Conservation (phyloP, 1,139 yeast genomes). For the Pneumocystis sp. region DNA sequence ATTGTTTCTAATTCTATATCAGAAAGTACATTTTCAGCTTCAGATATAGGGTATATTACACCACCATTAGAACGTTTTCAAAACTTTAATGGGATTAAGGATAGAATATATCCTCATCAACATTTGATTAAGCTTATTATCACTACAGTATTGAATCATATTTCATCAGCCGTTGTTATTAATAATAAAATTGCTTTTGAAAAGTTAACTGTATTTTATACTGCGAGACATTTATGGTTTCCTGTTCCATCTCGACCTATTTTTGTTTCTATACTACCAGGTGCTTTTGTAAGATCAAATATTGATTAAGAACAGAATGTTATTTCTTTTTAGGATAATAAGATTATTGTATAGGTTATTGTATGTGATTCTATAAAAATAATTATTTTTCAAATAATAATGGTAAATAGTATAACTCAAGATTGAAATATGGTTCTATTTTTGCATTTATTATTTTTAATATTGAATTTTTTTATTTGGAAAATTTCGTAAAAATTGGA, state of each 20-base stretch:
- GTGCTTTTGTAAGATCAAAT: not conserved
- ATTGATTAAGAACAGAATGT: not conserved
- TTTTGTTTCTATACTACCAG: not conserved
- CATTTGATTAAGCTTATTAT: not conserved
- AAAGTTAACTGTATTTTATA: not conserved
- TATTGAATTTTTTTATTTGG: not conserved
- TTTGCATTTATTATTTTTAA: not conserved
- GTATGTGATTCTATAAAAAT: not conserved
- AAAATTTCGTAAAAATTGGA: not conserved
- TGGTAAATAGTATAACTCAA: not conserved
- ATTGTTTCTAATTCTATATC: not conserved
- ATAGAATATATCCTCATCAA: not conserved
- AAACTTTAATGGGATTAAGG: not conserved
- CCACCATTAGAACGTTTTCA: not conserved
- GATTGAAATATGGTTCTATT: not conserved
- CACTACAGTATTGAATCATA: not conserved
- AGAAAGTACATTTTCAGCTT: not conserved
- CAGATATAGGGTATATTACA: not conserved
- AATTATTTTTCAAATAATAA: not conserved
- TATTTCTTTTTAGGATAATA: not conserved
- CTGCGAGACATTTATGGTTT: not conserved
- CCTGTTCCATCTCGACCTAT: not conserved
- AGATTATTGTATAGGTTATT: not conserved
- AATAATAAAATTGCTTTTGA: not conserved
- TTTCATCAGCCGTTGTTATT: not conserved